Percentiles rank a stretch among this genome's conserved stretches.
Conservation (phyloP, 805 yeast genomes). For the Saccharomyces eubayanus region DNA sequence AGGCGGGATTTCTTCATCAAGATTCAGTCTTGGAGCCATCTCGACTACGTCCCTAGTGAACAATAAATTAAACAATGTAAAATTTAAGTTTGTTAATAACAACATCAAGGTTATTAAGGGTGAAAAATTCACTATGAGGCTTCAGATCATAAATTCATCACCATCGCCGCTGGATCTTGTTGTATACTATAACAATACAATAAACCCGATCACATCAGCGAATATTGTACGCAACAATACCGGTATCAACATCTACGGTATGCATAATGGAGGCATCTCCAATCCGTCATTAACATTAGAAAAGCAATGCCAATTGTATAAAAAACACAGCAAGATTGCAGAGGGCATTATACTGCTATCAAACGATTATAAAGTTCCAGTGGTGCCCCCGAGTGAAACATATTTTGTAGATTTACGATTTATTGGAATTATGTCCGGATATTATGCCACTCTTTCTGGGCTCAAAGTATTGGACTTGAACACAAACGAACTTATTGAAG, state of each 20-base stretch:
- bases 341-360: constrained; percentile 28
- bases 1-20: not conserved
- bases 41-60: constrained; percentile 17
- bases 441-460: constrained; percentile 24
- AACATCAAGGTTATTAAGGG: constrained; percentile 17
- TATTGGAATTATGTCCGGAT: constrained; percentile 26
- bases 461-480: constrained; percentile 27
- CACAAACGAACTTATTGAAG: constrained; percentile 24
- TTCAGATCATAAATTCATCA: constrained; percentile 27
- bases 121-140: constrained; percentile 16
- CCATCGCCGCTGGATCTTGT: constrained; percentile 19
- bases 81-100: constrained; percentile 21
- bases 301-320: constrained; percentile 20
- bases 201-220: constrained; percentile 1
- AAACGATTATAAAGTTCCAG: constrained; percentile 28
- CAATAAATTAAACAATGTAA: constrained; percentile 18
- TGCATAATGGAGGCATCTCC: not conserved
- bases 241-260: constrained; percentile 1
- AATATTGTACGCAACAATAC: not conserved
- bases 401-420: constrained; percentile 23
- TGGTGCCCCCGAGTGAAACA: constrained; percentile 23
- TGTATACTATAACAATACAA: constrained; percentile 23
- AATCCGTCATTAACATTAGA: constrained; percentile 14
- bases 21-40: constrained; percentile 2
- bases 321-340: constrained; percentile 16